These are phyloP conservation scores for Apophysomyces trapeziformis DNA, from an alignment of 371 early-diverging fungal genomes.

Conservation along the genomic window DNA sequence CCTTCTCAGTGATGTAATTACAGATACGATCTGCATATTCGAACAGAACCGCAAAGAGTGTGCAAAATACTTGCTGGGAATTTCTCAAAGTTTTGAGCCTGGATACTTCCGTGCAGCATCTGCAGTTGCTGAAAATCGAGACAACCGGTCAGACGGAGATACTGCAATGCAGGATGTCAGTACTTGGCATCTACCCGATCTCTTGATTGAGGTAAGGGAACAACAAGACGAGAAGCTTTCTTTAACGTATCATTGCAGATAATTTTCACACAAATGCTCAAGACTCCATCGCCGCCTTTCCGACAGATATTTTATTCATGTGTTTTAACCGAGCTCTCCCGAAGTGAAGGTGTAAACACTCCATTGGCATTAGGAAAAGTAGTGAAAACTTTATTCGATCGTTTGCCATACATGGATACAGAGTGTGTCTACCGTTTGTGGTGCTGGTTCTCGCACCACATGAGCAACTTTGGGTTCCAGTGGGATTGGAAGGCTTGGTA, in stretches of 20 bases:
- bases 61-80: slow-evolving; percentile 67
- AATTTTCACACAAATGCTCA: slow-evolving; percentile 71
- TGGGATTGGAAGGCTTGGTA: slow-evolving; percentile 94
- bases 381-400: slow-evolving; percentile 64
- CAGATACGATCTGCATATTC: slow-evolving; percentile 79
- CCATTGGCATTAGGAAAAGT: slow-evolving; percentile 67
- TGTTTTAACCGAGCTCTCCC: slow-evolving; percentile 82
- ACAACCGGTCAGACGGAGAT: slow-evolving; percentile 28
- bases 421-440: slow-evolving; percentile 82
- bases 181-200: slow-evolving; percentile 43
- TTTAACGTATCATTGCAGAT: slow-evolving; percentile 21
- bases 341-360: slow-evolving; percentile 67
- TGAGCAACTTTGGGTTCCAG: slow-evolving; percentile 90
- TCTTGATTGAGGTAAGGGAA: slow-evolving; percentile 41
- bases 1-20: slow-evolving; percentile 78
- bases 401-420: slow-evolving; percentile 79
- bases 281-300: slow-evolving; percentile 69
- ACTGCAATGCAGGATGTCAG: slow-evolving; percentile 20
- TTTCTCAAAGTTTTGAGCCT: slow-evolving; percentile 60
- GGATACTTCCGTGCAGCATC: slow-evolving; percentile 57
- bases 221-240: not conserved
- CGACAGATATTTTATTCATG: slow-evolving; percentile 81
- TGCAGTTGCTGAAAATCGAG: slow-evolving; percentile 18
- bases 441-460: slow-evolving; percentile 88
- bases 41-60: slow-evolving; percentile 85